Percentiles rank a stretch among this genome's conserved stretches.
Evolutionary conservation across 768 basidiomycete genomes (phyloP).

Genomic region (Boletus tylopilopsis): DNA sequence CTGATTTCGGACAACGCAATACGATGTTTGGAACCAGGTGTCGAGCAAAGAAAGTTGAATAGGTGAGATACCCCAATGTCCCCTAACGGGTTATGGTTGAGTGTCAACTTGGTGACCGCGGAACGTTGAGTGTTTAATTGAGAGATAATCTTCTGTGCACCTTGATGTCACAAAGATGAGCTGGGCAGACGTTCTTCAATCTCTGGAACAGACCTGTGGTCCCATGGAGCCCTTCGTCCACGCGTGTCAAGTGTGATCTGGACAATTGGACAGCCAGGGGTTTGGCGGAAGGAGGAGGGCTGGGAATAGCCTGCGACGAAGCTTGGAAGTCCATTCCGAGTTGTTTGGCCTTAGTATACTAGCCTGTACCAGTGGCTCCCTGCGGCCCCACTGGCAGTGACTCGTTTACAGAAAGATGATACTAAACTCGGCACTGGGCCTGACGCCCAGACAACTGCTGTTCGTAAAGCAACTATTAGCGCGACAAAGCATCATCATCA

Average conservation of each 20-base stretch:
- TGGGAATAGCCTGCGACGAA: neutral
- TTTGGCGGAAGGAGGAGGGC: neutral
- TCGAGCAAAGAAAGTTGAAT: conserved; percentile 53
- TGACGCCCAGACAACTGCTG: too few relatives aligned
- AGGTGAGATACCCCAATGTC: conserved; percentile 53
- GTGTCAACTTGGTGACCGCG: conserved; percentile 45
- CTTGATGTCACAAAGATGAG: conserved; percentile 30
- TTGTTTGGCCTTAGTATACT: neutral
- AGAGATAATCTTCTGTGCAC: conserved; percentile 50
- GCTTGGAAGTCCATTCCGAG: conserved; percentile 15
- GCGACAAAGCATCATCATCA: too few relatives aligned
- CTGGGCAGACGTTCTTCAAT: too few relatives aligned
- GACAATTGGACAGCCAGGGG: conserved; percentile 5
- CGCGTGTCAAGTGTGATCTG: conserved; percentile 15
- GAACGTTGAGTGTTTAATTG: conserved; percentile 40
- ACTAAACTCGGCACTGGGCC: too few relatives aligned
- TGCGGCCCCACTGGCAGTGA: too few relatives aligned
- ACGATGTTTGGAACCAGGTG: conserved; percentile 42
- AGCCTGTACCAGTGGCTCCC: too few relatives aligned
- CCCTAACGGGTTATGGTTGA: conserved; percentile 55
- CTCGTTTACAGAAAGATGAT: too few relatives aligned
- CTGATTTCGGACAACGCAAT: conserved; percentile 46
- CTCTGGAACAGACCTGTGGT: conserved; percentile 14
- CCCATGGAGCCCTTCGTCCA: conserved; percentile 22
- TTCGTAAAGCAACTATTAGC: neutral